These are phyloP conservation scores for Hypoxylon rickii DNA, from an alignment of 495 filamentous ascomycete species.

Conservation along the genomic window DNA sequence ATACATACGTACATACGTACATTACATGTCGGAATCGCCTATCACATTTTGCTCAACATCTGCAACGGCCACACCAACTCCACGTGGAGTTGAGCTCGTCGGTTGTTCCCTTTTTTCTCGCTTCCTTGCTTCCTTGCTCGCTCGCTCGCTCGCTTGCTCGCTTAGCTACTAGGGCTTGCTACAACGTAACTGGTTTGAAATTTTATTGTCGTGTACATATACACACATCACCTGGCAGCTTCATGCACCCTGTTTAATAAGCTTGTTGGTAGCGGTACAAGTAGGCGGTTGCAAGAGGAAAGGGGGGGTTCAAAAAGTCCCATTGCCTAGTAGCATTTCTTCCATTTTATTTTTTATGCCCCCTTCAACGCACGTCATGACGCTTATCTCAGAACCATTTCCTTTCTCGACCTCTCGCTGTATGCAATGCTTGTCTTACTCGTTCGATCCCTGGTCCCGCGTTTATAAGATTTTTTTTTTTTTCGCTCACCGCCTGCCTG, in stretches of 20 bases:
- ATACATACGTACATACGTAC: slow-evolving; percentile 2
- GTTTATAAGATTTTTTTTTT: slow-evolving; percentile 12
- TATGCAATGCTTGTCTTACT: slow-evolving; percentile 34
- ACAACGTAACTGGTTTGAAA: too few species aligned
- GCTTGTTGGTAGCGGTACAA: slow-evolving; percentile 18
- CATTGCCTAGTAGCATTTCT: not conserved
- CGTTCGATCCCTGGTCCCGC: slow-evolving; percentile 27
- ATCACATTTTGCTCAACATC: not conserved
- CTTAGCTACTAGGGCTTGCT: too few species aligned
- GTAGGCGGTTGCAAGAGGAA: not conserved
- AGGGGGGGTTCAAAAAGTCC: not conserved
- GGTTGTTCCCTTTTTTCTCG: slow-evolving; percentile 1
- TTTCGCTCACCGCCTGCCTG: slow-evolving; percentile 26
- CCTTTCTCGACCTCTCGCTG: slow-evolving; percentile 32
- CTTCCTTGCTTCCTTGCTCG: slow-evolving; percentile 12
- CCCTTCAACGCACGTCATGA: slow-evolving; percentile 25
- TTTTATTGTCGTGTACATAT: too few species aligned
- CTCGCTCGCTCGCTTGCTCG: too few species aligned
- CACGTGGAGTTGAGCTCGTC: slow-evolving; percentile 30
- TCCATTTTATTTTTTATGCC: not conserved
- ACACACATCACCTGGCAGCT: not conserved
- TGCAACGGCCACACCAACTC: slow-evolving; percentile 5
- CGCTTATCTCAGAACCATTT: slow-evolving; percentile 36
- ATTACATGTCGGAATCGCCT: not conserved
- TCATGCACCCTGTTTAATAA: not conserved